Percentiles rank a stretch among this genome's conserved stretches.
These are phyloP conservation scores for Galerina marginata DNA, from an alignment of 768 basidiomycete species.

Conservation along the genomic window DNA sequence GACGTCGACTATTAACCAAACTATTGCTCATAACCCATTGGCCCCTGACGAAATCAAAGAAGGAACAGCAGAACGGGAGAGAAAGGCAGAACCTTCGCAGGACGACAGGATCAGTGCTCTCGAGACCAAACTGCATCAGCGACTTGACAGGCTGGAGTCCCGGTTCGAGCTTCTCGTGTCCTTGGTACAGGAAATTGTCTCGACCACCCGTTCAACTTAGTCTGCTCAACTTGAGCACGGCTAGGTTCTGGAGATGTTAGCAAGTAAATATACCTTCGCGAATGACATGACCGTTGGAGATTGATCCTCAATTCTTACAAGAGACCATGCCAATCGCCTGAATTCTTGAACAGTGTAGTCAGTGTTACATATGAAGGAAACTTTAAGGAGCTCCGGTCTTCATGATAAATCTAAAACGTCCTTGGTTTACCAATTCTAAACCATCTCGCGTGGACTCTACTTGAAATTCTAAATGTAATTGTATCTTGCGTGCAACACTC, in stretches of 20 bases:
- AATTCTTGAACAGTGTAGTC: too few species aligned
- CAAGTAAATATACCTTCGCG: too few species aligned
- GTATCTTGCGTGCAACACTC: background rate
- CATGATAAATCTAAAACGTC: too few species aligned
- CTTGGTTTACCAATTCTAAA: too few species aligned
- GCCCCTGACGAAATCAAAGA: background rate
- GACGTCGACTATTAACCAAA: background rate
- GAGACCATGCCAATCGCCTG: too few species aligned
- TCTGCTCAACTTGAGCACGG: too few species aligned
- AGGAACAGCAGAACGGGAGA: background rate
- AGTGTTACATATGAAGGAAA: background rate
- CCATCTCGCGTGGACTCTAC: too few species aligned
- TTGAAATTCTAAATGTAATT: too few species aligned
- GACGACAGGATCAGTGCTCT: background rate
- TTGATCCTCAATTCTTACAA: too few species aligned
- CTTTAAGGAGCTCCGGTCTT: background rate
- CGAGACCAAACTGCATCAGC: background rate
- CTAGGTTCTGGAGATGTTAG: too few species aligned
- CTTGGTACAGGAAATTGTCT: background rate
- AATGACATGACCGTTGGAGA: too few species aligned
- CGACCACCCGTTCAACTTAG: background rate
- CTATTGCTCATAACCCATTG: background rate
- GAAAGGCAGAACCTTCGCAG: background rate
- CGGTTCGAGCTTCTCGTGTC: background rate
- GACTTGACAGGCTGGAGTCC: background rate